Conservation (phyloP, 805 yeast species). For the Kurtzmaniella cleridarum region DNA sequence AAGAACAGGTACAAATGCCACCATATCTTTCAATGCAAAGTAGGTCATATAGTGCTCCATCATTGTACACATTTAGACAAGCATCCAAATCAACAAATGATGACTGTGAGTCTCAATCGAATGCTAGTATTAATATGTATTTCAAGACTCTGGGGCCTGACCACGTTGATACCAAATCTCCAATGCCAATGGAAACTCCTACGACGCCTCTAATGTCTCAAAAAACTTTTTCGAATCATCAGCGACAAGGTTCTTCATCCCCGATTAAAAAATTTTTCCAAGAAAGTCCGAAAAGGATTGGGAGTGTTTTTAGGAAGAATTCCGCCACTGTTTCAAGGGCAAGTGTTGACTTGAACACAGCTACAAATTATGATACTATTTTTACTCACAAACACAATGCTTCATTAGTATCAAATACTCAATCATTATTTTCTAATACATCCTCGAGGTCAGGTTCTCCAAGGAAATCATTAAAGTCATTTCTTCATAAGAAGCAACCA, state of each 20-base stretch:
- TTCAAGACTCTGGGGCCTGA: neutral
- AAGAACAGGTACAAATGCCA: no score
- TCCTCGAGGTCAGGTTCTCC: slow-evolving; percentile 31
- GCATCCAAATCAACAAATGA: slow-evolving; percentile 5
- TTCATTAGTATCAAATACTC: slow-evolving; percentile 21
- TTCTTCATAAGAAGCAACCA: slow-evolving; percentile 12
- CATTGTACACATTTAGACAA: slow-evolving; percentile 34
- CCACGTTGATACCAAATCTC: neutral
- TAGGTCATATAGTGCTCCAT: slow-evolving; percentile 35
- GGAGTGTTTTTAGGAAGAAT: slow-evolving; percentile 16
- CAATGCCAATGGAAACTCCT: neutral
- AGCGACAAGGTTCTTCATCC: slow-evolving; percentile 12
- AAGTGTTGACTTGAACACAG: slow-evolving; percentile 1
- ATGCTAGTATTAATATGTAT: neutral
- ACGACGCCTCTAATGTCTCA: neutral
- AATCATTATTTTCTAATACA: slow-evolving; percentile 20
- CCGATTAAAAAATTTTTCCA: slow-evolving; percentile 28
- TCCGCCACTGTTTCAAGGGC: slow-evolving; percentile 7
- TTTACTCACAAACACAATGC: slow-evolving; percentile 20
- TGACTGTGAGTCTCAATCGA: neutral
- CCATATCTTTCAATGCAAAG: slow-evolving; percentile 14
- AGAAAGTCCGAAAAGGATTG: slow-evolving; percentile 24
- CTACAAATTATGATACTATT: neutral
- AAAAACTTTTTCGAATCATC: neutral
- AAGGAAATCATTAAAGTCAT: slow-evolving; percentile 20